phyloP scores from a whole-genome alignment of 495 filamentous ascomycete genomes.

The Trichoderma gamsii region DNA sequence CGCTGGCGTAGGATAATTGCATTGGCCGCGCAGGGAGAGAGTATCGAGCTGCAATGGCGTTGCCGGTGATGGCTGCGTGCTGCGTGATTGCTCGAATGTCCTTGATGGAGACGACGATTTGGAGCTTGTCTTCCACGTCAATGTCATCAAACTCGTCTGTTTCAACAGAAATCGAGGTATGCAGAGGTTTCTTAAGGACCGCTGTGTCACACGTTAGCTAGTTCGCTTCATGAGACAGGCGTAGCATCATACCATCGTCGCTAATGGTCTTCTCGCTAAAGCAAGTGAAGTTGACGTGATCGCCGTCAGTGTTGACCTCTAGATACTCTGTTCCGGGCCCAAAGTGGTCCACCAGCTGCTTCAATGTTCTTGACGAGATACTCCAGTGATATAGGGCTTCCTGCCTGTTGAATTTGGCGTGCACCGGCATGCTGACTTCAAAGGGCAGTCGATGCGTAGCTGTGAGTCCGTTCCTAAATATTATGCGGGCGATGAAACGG shows the following conservation, averaged over 20 bases:
- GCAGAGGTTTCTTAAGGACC: slow-evolving; percentile 85
- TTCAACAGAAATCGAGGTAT: slow-evolving; percentile 84
- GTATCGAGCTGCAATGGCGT: slow-evolving; percentile 67
- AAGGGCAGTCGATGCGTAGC: slow-evolving; percentile 91
- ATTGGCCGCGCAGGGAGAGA: slow-evolving; percentile 76
- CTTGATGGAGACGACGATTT: slow-evolving; percentile 85
- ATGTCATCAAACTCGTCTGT: slow-evolving; percentile 83
- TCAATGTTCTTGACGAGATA: slow-evolving; percentile 66
- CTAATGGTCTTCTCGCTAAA: slow-evolving; percentile 87
- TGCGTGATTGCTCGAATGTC: slow-evolving; percentile 87
- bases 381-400: slow-evolving; percentile 70
- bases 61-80: slow-evolving; percentile 73
- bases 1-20: slow-evolving; percentile 67
- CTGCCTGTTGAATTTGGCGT: slow-evolving; percentile 76
- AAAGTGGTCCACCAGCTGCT: slow-evolving; percentile 87
- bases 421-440: slow-evolving; percentile 71
- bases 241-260: slow-evolving; percentile 58
- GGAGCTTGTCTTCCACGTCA: slow-evolving; percentile 63
- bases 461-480: slow-evolving; percentile 84
- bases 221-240: slow-evolving; percentile 15
- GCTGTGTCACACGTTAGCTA: slow-evolving; percentile 41
- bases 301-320: slow-evolving; percentile 70
- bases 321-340: slow-evolving; percentile 84
- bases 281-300: slow-evolving; percentile 70
- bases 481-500: slow-evolving; percentile 71